phyloP scores from a whole-genome alignment of 148 eudicot species.

The Nyssa sinensis region DNA sequence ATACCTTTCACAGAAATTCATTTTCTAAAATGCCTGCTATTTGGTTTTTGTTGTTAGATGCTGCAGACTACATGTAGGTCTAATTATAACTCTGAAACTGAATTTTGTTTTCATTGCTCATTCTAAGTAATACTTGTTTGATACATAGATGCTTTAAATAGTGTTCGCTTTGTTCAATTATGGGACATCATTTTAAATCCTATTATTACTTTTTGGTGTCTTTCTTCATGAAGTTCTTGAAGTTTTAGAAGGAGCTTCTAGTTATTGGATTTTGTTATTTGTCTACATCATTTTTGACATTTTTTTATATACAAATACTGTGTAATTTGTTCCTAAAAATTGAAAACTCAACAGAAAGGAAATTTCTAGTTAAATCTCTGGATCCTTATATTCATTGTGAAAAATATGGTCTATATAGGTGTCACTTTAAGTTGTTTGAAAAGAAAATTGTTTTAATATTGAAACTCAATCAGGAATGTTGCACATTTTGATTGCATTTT shows the following conservation, averaged over 20 bases:
- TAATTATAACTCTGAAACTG: too few species aligned
- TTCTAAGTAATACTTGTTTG: background rate
- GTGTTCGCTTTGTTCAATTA: background rate
- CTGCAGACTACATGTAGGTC: background rate
- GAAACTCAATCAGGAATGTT: background rate
- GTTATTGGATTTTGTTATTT: background rate
- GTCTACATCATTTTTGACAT: background rate
- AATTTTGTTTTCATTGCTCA: background rate
- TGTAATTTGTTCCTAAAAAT: background rate
- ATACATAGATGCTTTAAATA: background rate
- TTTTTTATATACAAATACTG: background rate
- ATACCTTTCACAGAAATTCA: background rate
- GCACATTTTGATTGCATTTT: constrained; percentile 18
- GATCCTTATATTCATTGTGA: background rate
- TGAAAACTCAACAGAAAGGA: background rate
- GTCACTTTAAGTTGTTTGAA: background rate
- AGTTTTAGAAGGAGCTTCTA: background rate
- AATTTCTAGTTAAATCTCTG: background rate
- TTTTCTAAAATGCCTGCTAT: constrained; percentile 1
- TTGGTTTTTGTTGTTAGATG: background rate
- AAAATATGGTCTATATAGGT: background rate
- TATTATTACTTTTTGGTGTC: background rate
- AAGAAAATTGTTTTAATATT: background rate
- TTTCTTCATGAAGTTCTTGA: background rate
- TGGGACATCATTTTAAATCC: background rate